phyloP scores from a whole-genome alignment of 148 eudicot genomes.

The Vaccinium corymbosum region DNA sequence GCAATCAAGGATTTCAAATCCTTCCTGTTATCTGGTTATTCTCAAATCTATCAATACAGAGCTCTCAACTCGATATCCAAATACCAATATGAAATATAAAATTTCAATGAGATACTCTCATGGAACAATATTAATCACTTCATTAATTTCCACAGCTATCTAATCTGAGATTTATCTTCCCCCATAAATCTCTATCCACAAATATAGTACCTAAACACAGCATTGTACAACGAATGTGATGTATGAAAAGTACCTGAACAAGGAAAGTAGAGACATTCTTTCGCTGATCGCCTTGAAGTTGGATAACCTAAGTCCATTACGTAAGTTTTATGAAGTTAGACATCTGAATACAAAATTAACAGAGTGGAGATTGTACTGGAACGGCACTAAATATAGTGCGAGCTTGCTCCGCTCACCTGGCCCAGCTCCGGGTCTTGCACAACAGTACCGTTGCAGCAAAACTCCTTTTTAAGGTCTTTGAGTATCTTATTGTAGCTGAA shows the following conservation, averaged over 20 bases:
- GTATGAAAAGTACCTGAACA: conserved; percentile 21
- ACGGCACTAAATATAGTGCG: background rate
- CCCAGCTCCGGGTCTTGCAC: conserved; percentile 44
- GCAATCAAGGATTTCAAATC: background rate
- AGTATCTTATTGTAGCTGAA: conserved; percentile 40
- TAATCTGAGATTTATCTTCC: background rate
- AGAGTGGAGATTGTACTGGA: background rate
- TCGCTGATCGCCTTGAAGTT: conserved; percentile 37
- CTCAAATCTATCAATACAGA: background rate
- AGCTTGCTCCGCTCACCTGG: conserved; percentile 22
- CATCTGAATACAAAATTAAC: background rate
- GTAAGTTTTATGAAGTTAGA: background rate
- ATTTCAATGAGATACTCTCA: background rate
- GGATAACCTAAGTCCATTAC: conserved; percentile 25
- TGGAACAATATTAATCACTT: background rate
- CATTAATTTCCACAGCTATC: background rate
- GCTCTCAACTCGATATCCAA: background rate
- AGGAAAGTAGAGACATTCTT: conserved; percentile 34
- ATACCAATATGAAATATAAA: background rate
- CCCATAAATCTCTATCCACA: background rate
- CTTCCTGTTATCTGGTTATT: background rate
- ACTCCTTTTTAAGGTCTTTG: conserved; percentile 40
- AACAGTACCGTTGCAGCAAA: conserved; percentile 39
- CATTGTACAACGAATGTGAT: background rate
- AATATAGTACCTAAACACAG: background rate